phyloP scores from a whole-genome alignment of 139 green algal species.

The Trebouxia sp. region DNA sequence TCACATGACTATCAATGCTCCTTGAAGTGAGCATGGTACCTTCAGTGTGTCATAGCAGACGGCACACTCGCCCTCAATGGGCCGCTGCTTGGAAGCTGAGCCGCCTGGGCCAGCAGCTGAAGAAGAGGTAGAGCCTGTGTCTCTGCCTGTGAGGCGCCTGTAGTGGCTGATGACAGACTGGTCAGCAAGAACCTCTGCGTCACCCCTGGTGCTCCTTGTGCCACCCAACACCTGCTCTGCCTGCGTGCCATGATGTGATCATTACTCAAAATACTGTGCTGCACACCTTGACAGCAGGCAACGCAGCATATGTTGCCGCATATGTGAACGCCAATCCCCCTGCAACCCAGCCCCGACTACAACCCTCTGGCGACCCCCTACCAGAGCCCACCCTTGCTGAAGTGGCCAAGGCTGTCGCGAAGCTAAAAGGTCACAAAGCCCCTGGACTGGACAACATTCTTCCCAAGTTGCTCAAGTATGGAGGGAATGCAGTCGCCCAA shows the following conservation, averaged over 20 bases:
- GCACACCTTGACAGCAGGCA: not conserved
- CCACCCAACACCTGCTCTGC: slow-evolving; percentile 44
- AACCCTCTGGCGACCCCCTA: too few relatives aligned
- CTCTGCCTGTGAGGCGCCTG: not conserved
- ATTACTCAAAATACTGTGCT: too few relatives aligned
- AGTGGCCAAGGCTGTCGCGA: not conserved
- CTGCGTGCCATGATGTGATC: slow-evolving; percentile 26
- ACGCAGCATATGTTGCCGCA: too few relatives aligned
- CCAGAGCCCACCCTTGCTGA: not conserved
- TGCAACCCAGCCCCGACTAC: too few relatives aligned
- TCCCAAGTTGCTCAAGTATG: not conserved
- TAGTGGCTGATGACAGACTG: slow-evolving; percentile 22
- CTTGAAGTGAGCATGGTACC: too few relatives aligned
- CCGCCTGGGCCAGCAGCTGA: not conserved
- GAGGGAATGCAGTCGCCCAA: not conserved
- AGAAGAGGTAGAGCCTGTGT: not conserved
- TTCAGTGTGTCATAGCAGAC: slow-evolving; percentile 59
- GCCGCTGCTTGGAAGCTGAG: not conserved
- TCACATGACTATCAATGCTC: too few relatives aligned
- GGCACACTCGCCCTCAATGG: slow-evolving; percentile 54
- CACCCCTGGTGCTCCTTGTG: slow-evolving; percentile 12
- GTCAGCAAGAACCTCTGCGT: slow-evolving; percentile 35
- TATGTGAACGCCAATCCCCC: too few relatives aligned
- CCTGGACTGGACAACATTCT: not conserved
- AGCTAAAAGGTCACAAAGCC: slow-evolving; percentile 5